Evolutionary conservation across 2,329 filamentous ascomycete genomes (phyloP).

Genomic region (Passalora sequoiae): DNA sequence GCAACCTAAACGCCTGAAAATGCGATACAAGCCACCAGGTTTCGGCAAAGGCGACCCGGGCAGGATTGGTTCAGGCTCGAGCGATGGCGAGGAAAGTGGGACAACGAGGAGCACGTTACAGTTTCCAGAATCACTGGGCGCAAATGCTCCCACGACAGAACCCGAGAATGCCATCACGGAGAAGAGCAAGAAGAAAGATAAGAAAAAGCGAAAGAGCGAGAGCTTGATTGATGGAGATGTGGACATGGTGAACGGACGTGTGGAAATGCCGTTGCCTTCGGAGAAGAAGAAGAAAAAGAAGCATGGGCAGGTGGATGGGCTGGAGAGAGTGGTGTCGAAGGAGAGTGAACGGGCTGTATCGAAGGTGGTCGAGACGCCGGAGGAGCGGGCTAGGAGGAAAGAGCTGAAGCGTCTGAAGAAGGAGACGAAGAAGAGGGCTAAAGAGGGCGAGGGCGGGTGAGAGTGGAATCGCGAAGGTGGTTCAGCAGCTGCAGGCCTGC

Average conservation of each 20-base stretch:
- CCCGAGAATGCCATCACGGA: conserved; percentile 28
- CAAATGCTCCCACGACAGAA: conserved; percentile 38
- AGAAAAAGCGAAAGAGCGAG: conserved; percentile 11
- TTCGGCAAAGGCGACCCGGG: conserved; percentile 44
- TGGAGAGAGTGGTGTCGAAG: conserved; percentile 2
- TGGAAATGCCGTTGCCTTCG: conserved; percentile 6
- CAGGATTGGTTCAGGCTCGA: conserved; percentile 38
- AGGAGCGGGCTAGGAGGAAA: conserved; percentile 34
- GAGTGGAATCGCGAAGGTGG: conserved; percentile 17
- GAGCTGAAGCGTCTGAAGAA: conserved; percentile 28
- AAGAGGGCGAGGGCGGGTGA: conserved; percentile 20
- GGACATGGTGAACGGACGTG: conserved; percentile 20
- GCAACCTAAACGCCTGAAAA: conserved; percentile 63
- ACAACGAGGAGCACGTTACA: conserved; percentile 15
- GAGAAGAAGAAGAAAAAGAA: conserved; percentile 15
- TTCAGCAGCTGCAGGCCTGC: too few species aligned
- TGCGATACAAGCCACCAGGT: conserved; percentile 64
- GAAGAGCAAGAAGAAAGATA: conserved; percentile 35
- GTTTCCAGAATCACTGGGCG: conserved; percentile 27
- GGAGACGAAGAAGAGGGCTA: conserved; percentile 34
- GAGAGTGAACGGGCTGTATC: conserved; percentile 1
- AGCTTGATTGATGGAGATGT: conserved; percentile 36
- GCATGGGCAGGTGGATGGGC: conserved; percentile 2
- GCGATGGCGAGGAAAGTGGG: conserved; percentile 40
- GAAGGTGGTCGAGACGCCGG: conserved; percentile 5